Conservation (phyloP, 2,329 filamentous ascomycete genomes). For the Coniochaeta sp. region DNA sequence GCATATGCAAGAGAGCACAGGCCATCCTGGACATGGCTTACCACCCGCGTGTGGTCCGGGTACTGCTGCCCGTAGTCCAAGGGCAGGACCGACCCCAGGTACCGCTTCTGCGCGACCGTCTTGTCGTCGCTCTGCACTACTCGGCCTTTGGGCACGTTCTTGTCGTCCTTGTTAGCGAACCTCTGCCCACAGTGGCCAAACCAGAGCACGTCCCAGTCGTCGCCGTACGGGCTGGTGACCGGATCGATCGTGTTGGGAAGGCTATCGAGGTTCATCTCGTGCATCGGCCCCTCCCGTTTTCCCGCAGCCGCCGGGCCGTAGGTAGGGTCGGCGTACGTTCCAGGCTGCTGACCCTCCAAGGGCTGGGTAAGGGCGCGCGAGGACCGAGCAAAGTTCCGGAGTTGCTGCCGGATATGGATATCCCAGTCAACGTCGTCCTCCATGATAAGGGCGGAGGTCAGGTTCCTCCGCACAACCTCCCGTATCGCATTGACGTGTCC, state of each 20-base stretch:
- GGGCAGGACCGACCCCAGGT: constrained; percentile 25
- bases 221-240: constrained; percentile 36
- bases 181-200: constrained; percentile 35
- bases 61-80: constrained; percentile 25
- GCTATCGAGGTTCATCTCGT: constrained; percentile 11
- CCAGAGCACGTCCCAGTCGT: constrained; percentile 43
- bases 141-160: constrained; percentile 19
- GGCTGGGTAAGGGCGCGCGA: constrained; percentile 19
- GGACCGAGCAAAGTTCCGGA: constrained; percentile 21
- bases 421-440: constrained; percentile 46
- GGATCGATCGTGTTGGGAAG: constrained; percentile 13
- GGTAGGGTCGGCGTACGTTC: constrained; percentile 17
- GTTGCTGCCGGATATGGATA: constrained; percentile 31
- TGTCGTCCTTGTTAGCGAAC: constrained; percentile 16
- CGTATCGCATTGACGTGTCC: constrained; percentile 27
- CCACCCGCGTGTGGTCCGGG: constrained; percentile 31
- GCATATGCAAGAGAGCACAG: constrained; percentile 35
- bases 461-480: constrained; percentile 28
- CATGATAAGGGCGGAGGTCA: constrained; percentile 33
- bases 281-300: neutral
- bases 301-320: constrained; percentile 16
- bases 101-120: constrained; percentile 24
- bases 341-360: constrained; percentile 19
- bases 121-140: constrained; percentile 22
- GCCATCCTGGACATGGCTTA: constrained; percentile 30